These are phyloP conservation scores for Agaricus bisporus DNA, from an alignment of 768 basidiomycete species.

Conservation along the genomic window DNA sequence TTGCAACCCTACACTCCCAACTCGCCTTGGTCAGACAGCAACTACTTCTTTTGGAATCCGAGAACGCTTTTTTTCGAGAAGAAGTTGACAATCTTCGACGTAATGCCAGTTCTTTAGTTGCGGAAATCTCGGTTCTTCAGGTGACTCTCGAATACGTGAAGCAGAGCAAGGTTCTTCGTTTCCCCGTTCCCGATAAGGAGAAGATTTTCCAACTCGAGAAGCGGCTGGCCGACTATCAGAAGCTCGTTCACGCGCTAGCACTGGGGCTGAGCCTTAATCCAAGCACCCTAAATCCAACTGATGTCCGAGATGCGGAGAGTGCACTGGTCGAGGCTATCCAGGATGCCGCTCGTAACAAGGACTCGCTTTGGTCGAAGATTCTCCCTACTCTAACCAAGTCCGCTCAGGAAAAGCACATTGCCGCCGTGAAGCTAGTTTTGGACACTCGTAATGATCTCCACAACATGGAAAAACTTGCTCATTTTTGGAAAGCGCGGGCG, in stretches of 20 bases:
- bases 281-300: slow-evolving; percentile 22
- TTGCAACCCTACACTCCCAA: neutral
- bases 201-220: neutral
- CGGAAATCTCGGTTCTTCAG: neutral
- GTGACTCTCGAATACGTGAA: neutral
- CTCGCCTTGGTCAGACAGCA: neutral
- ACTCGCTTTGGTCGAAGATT: slow-evolving; percentile 35
- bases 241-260: slow-evolving; percentile 29
- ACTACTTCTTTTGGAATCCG: slow-evolving; percentile 1
- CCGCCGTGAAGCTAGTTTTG: slow-evolving; percentile 38
- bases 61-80: slow-evolving; percentile 2
- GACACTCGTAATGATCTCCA: slow-evolving; percentile 36
- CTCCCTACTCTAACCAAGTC: slow-evolving; percentile 27
- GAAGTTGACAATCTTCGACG: neutral
- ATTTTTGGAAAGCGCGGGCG: slow-evolving; percentile 39
- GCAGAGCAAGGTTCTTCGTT: neutral
- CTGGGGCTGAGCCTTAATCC: slow-evolving; percentile 27
- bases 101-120: neutral
- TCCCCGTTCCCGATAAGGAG: neutral
- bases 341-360: slow-evolving; percentile 30
- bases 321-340: slow-evolving; percentile 38
- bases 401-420: slow-evolving; percentile 33
- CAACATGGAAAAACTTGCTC: slow-evolving; percentile 28
- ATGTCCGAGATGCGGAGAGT: slow-evolving; percentile 28
- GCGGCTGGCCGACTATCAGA: slow-evolving; percentile 7